Conservation (phyloP, 805 yeast genomes). For the Candida pseudofarinosa region DNA sequence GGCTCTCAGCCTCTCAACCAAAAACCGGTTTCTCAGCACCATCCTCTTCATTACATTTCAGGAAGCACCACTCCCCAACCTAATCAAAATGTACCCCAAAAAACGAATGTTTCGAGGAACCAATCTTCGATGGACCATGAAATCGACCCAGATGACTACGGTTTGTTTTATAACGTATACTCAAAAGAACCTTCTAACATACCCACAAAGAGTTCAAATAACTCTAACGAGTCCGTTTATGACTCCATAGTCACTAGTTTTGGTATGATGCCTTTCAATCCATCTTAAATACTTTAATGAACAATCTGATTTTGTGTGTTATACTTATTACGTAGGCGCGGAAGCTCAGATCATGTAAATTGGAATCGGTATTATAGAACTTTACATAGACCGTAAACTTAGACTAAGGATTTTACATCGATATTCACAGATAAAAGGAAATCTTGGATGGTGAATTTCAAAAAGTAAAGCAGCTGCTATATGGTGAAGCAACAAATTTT, state of each 20-base stretch:
- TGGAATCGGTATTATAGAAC: neutral
- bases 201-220: conserved; percentile 8
- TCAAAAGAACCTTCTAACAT: conserved; percentile 28
- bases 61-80: conserved; percentile 16
- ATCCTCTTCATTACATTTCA: conserved; percentile 41
- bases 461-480: neutral
- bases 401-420: neutral
- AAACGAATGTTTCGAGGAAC: neutral
- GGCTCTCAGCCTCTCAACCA: conserved; percentile 2
- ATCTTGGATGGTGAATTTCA: neutral
- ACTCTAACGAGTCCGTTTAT: conserved; percentile 14
- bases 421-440: neutral
- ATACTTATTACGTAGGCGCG: neutral
- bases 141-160: conserved; percentile 32
- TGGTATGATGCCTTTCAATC: conserved; percentile 42
- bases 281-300: conserved; percentile 18
- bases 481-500: neutral
- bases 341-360: neutral
- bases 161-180: conserved; percentile 34
- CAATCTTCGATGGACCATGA: conserved; percentile 9
- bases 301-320: neutral
- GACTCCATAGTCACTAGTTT: conserved; percentile 32
- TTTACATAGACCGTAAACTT: no score
- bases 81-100: conserved; percentile 1
- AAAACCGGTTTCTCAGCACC: conserved; percentile 52